Conservation (phyloP, 257 asterid genomes). For the Plectranthus barbatus region DNA sequence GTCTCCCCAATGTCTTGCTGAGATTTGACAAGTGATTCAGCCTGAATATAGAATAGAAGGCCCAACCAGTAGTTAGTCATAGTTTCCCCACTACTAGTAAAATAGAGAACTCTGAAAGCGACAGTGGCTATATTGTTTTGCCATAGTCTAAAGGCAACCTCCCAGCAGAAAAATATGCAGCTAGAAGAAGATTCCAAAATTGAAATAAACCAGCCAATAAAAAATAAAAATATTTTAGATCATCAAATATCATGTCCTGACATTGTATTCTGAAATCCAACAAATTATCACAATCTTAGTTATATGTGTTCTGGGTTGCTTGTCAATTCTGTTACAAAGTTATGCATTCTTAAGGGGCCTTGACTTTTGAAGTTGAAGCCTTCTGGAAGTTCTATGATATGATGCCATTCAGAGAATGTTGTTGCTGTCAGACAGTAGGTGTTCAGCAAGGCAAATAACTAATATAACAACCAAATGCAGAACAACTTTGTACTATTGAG, state of each 20-base stretch:
- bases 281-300: neutral
- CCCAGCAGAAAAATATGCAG: neutral
- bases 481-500: neutral
- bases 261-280: neutral
- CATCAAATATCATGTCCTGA: neutral
- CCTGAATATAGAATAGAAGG: conserved; percentile 36
- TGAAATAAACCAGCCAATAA: neutral
- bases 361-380: neutral
- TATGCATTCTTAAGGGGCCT: neutral
- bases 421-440: conserved; percentile 2
- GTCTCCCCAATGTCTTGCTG: conserved; percentile 98
- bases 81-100: neutral
- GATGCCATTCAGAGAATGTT: too few relatives aligned
- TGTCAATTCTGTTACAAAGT: neutral
- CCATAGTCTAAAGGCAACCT: neutral
- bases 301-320: neutral
- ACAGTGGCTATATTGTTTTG: conserved; percentile 4
- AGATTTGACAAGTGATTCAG: conserved; percentile 86
- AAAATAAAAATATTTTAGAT: neutral
- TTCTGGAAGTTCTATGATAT: neutral
- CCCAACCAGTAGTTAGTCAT: conserved; percentile 3
- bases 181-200: neutral
- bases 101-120: neutral
- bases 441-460: neutral
- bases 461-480: neutral